Evolutionary conservation across 164 flowering plant species (phyloP), one percentile per base, ranked within the genome.

Genomic region (Vitis amurensis): DNA sequence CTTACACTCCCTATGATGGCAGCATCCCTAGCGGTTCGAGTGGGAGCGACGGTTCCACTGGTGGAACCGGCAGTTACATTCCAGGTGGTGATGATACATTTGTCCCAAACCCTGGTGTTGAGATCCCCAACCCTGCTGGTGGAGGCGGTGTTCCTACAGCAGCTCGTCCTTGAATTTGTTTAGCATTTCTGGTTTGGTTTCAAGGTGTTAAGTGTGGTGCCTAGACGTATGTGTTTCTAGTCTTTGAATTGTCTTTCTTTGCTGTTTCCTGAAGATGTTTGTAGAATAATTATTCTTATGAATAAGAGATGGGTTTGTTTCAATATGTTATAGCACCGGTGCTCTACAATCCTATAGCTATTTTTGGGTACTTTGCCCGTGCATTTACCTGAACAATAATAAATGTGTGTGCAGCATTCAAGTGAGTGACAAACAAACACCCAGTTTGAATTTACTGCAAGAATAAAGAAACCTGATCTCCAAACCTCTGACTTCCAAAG

Each of bases 1-100:
- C 74, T 5, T 52, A 17, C 11, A 23, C 8, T 27, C 72, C 66
- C 12, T 9, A 16, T 48, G 50, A 11, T 16, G 78, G 77, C 11
- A 61, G 76, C 55, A 55, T n/a, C 0, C 12, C 49, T 23, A 63
- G 69, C 9, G 55, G 64, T 8, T 14, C 17, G 11, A 68, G 64
- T 17, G 72, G 64, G 3, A 53, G 56, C 31, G 13, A 2, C 9
- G 57, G 11, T 61, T 49, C 23, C 52, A 50, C 55, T 29, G 64
- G 17, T 11, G 71, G 74, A 15, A 11, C 17, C 5, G 56, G 67
- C 1, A 1, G 63, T 47, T 61, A 71, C 58, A 30, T 82, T 67
- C 89, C 86, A 5, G 86, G 86, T 15, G 85, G 73, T 0, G 87
- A 79, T n/a, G 81, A 80, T n/a, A 77, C 81, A 8, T 68, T 77